phyloP scores from a whole-genome alignment of 495 filamentous ascomycete species.

The Penicillium arizonense region DNA sequence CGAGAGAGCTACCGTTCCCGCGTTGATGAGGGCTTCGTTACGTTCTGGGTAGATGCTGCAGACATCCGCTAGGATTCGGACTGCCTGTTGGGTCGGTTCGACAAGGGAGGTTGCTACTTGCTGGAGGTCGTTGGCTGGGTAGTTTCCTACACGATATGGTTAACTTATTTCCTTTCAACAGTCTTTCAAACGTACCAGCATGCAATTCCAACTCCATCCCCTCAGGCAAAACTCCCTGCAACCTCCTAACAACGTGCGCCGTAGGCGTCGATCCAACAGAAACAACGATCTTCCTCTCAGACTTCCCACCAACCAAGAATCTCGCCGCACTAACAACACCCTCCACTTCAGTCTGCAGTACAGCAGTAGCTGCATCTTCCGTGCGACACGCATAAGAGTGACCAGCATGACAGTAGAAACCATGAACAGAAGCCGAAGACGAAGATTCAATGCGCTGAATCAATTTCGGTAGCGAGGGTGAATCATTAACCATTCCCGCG shows the following conservation, averaged over 20 bases:
- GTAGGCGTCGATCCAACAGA: constrained; percentile 37
- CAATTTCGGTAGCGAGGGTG: constrained; percentile 9
- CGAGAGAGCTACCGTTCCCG: constrained; percentile 19
- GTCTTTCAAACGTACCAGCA: constrained; percentile 12
- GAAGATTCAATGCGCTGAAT: constrained; percentile 19
- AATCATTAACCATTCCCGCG: constrained; percentile 14
- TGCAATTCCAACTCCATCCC: constrained; percentile 31
- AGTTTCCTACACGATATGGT: constrained; percentile 12
- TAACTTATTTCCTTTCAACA: too few relatives aligned
- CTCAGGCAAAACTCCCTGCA: constrained; percentile 19
- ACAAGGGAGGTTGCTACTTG: constrained; percentile 24
- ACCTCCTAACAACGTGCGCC: constrained; percentile 28
- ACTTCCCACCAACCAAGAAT: background rate
- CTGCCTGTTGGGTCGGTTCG: constrained; percentile 15
- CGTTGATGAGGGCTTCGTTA: constrained; percentile 29
- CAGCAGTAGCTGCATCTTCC: constrained; percentile 7
- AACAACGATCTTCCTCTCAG: constrained; percentile 21
- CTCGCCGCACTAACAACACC: constrained; percentile 19
- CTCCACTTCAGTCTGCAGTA: constrained; percentile 17
- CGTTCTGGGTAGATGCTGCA: constrained; percentile 26
- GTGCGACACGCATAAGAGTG: constrained; percentile 26
- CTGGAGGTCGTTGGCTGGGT: constrained; percentile 25
- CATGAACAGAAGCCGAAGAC: constrained; percentile 16
- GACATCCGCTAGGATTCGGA: constrained; percentile 23
- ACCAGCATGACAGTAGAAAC: constrained; percentile 25